These are phyloP conservation scores for Sporothrix phasma DNA, from an alignment of 2,329 filamentous ascomycete genomes.

Conservation along the genomic window DNA sequence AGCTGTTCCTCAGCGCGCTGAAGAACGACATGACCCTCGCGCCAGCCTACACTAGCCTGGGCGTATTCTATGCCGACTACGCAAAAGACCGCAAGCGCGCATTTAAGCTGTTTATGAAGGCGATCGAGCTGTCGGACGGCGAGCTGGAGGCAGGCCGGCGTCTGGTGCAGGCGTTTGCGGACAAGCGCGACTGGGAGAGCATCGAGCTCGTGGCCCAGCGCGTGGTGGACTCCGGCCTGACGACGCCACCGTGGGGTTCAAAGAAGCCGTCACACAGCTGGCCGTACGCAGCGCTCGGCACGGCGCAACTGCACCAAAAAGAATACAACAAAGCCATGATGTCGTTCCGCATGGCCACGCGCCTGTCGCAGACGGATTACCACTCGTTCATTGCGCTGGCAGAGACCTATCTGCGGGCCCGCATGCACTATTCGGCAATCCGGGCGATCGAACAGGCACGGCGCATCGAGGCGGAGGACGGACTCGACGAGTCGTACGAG, in stretches of 20 bases:
- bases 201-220: slow-evolving; percentile 87
- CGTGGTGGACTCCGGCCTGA: slow-evolving; percentile 89
- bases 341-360: slow-evolving; percentile 80
- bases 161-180: slow-evolving; percentile 75
- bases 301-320: slow-evolving; percentile 89
- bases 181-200: slow-evolving; percentile 89
- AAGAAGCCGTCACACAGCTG: slow-evolving; percentile 90
- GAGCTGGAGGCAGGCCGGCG: slow-evolving; percentile 83
- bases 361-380: slow-evolving; percentile 76
- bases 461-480: slow-evolving; percentile 54
- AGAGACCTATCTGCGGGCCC: slow-evolving; percentile 94
- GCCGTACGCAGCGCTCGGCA: slow-evolving; percentile 88
- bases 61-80: slow-evolving; percentile 86
- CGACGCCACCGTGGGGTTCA: slow-evolving; percentile 80
- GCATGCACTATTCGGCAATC: slow-evolving; percentile 84
- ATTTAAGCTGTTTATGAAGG: slow-evolving; percentile 90
- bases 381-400: slow-evolving; percentile 93
- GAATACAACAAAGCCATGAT: slow-evolving; percentile 82
- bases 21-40: slow-evolving; percentile 83
- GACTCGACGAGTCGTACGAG: slow-evolving; percentile 48
- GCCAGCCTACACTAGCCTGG: slow-evolving; percentile 82
- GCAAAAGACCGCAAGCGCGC: slow-evolving; percentile 77
- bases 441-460: slow-evolving; percentile 84
- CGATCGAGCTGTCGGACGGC: slow-evolving; percentile 79
- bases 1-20: slow-evolving; percentile 70